A percentile compares a stretch with the other conserved stretches of the same genome.
These are phyloP conservation scores for Chlorella sp. DNA, from an alignment of 139 green algal genomes.

Conservation along the genomic window DNA sequence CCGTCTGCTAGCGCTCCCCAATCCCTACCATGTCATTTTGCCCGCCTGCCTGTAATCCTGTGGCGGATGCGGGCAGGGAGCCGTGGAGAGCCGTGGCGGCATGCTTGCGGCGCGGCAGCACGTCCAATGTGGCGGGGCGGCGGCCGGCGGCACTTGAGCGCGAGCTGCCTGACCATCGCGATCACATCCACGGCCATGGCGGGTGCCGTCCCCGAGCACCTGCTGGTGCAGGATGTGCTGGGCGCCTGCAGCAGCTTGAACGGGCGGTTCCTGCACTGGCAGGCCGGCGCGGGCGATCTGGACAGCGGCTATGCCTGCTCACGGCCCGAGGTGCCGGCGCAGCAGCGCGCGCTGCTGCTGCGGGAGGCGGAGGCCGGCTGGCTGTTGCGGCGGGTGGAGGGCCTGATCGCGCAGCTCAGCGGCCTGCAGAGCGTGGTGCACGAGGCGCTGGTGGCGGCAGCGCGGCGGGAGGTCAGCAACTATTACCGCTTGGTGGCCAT, in stretches of 20 bases:
- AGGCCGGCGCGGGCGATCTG: conserved; percentile 9
- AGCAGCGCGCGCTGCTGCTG: conserved; percentile 49
- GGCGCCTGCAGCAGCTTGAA: conserved; percentile 76
- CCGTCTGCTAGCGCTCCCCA: too few species aligned
- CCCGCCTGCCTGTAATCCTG: too few species aligned
- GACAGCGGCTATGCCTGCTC: conserved; percentile 27
- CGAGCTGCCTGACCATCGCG: too few species aligned
- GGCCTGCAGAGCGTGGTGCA: conserved; percentile 33
- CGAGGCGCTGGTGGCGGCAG: conserved; percentile 33
- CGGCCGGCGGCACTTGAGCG: too few species aligned
- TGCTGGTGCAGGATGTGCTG: conserved; percentile 88
- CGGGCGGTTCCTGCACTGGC: conserved; percentile 63
- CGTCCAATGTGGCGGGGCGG: too few species aligned
- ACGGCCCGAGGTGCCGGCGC: conserved; percentile 32
- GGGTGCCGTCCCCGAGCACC: conserved; percentile 53
- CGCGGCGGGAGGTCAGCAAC: conserved; percentile 72
- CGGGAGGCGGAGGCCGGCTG: conserved; percentile 76
- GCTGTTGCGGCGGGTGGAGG: conserved; percentile 54
- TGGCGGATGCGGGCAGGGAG: too few species aligned
- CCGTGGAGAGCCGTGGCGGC: too few species aligned
- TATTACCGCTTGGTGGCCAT: conserved; percentile 91
- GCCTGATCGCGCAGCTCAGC: not conserved
- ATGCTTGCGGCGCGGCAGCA: too few species aligned
- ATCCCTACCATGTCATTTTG: too few species aligned
- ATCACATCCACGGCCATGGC: not conserved